Evolutionary conservation across 371 early-diverging fungal species (phyloP).

Genomic region (Mucor piriformis): DNA sequence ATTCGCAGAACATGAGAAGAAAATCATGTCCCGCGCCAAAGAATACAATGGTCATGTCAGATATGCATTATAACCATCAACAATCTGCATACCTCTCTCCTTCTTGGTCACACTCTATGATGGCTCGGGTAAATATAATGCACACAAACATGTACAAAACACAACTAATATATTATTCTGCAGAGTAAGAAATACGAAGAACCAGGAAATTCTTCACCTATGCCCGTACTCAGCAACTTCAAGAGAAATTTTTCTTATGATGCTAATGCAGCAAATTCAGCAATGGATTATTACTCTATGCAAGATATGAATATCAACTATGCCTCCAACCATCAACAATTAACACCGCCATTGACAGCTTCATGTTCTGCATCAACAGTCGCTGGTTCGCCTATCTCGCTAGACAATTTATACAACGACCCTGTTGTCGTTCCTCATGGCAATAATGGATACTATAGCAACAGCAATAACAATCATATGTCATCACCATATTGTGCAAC

Average conservation of each 20-base stretch:
- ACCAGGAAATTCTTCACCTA: conserved; percentile 1
- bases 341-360: conserved; percentile 35
- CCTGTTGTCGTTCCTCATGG: conserved; percentile 13
- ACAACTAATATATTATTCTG: background rate
- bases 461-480: background rate
- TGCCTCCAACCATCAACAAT: conserved; percentile 12
- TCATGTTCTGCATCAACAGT: conserved; percentile 34
- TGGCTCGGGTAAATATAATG: conserved; percentile 3
- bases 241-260: conserved; percentile 17
- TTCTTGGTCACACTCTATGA: conserved; percentile 4
- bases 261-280: background rate
- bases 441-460: conserved; percentile 2
- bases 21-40: conserved; percentile 13
- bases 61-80: conserved; percentile 3
- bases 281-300: conserved; percentile 20
- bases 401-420: conserved; percentile 26
- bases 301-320: conserved; percentile 20
- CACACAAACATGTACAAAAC: background rate
- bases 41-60: background rate
- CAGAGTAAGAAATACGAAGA: background rate
- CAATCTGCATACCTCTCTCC: background rate
- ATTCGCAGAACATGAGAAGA: background rate
- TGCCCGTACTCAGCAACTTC: background rate
- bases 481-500: conserved; percentile 14
- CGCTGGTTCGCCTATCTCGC: conserved; percentile 33